Evolutionary conservation across 1,284 basidiomycete genomes (phyloP).

Genomic region (Ganoderma lingzhi): DNA sequence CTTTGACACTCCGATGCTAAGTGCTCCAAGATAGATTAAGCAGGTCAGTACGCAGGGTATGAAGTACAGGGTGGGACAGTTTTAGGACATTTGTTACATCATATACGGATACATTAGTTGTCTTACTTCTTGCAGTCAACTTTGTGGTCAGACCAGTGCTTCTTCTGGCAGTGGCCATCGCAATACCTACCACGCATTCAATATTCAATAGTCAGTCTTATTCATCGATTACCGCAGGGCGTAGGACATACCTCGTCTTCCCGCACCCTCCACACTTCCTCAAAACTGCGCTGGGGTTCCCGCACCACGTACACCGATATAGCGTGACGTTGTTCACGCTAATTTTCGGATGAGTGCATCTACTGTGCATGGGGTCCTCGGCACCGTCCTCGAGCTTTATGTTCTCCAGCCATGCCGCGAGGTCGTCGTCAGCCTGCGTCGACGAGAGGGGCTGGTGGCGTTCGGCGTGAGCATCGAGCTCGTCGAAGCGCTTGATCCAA

Average conservation of each 20-base stretch:
- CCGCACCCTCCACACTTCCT: conserved; percentile 43
- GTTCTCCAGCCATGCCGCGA: conserved; percentile 63
- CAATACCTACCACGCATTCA: conserved; percentile 52
- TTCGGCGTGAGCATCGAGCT: conserved; percentile 33
- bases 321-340: conserved; percentile 53
- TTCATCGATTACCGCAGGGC: not conserved
- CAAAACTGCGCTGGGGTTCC: conserved; percentile 62
- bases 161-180: conserved; percentile 57
- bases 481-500: conserved; percentile 50
- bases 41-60: not conserved
- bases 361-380: conserved; percentile 20
- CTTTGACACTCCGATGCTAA: not conserved
- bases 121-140: conserved; percentile 30
- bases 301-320: conserved; percentile 65
- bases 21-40: not conserved
- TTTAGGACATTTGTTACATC: not conserved
- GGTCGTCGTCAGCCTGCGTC: conserved; percentile 57
- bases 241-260: conserved; percentile 48
- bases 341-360: conserved; percentile 49
- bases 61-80: conserved; percentile 4
- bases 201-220: conserved; percentile 10
- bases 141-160: conserved; percentile 51
- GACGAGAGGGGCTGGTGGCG: conserved; percentile 37
- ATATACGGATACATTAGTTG: not conserved
- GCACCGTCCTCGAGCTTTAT: conserved; percentile 53